phyloP scores from a whole-genome alignment of 1,139 yeast genomes.

The Debaryomyces subglobosus region DNA sequence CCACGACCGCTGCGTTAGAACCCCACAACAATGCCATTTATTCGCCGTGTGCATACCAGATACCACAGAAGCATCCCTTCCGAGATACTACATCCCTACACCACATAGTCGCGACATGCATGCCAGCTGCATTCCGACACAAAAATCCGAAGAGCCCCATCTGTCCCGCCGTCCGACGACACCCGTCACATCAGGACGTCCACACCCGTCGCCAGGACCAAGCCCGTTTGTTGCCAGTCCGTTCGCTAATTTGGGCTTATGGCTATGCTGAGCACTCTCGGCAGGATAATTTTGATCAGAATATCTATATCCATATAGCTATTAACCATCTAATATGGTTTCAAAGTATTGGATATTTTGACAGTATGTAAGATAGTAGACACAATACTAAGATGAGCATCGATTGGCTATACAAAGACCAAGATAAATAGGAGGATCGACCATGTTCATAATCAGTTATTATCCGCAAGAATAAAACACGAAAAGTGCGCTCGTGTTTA shows the following conservation, averaged over 20 bases:
- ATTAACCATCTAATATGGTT: neutral
- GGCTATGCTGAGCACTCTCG: neutral
- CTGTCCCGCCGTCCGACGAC: neutral
- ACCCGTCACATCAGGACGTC: neutral
- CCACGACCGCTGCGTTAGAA: neutral
- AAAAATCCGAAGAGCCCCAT: neutral
- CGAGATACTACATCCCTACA: neutral
- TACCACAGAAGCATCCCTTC: neutral
- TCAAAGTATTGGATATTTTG: neutral
- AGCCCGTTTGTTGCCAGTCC: neutral
- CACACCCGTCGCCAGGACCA: neutral
- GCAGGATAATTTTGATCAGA: neutral
- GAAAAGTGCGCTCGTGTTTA: conserved; percentile 9
- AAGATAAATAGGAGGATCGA: neutral
- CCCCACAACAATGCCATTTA: neutral
- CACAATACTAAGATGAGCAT: conserved; percentile 1
- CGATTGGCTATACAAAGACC: neutral
- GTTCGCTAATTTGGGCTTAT: neutral
- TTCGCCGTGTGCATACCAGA: neutral
- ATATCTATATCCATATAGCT: neutral
- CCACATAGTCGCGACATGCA: neutral
- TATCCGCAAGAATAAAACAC: conserved; percentile 6
- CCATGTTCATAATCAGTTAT: conserved; percentile 7
- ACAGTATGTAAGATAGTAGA: neutral
- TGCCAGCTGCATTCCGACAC: neutral